Percentiles rank a stretch among this genome's conserved stretches.
Conservation (phyloP, 768 basidiomycete genomes). For the Suillus decipiens region DNA sequence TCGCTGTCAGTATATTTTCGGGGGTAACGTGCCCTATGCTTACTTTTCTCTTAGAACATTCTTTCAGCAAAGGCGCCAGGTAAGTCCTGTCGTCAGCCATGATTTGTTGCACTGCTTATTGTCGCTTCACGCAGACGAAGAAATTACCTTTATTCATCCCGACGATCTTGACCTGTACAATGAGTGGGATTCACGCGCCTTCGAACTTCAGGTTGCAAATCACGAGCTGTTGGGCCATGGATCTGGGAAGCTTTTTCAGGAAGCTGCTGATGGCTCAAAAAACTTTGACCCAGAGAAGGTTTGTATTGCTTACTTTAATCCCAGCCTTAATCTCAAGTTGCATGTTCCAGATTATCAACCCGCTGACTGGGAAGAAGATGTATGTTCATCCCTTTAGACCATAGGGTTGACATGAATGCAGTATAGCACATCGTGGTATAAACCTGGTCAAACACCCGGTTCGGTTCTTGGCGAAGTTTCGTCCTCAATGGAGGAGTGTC, state of each 20-base stretch:
- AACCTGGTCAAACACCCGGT: conserved; percentile 80
- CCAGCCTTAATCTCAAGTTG: background rate
- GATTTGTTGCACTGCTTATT: background rate
- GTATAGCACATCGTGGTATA: conserved; percentile 79
- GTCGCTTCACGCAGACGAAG: conserved; percentile 52
- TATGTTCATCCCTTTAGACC: conserved; percentile 32
- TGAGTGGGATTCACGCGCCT: conserved; percentile 74
- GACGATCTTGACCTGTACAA: conserved; percentile 76
- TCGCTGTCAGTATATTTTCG: conserved; percentile 54
- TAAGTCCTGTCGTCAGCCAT: conserved; percentile 32
- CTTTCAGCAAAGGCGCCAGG: conserved; percentile 86
- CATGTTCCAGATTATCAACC: conserved; percentile 65
- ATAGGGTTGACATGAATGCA: background rate
- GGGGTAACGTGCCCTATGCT: background rate
- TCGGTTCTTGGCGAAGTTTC: conserved; percentile 86
- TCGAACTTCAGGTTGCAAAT: conserved; percentile 89
- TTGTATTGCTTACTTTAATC: conserved; percentile 11
- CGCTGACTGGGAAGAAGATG: conserved; percentile 77
- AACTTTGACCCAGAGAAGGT: conserved; percentile 80
- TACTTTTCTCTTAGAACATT: conserved; percentile 55
- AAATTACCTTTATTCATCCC: conserved; percentile 80
- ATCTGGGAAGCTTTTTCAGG: conserved; percentile 80
- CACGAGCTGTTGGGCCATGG: conserved; percentile 89
- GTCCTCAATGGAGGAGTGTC: conserved; percentile 90
- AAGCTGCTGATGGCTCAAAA: conserved; percentile 70